A percentile compares a stretch with the other conserved stretches of the same genome.
Conservation (phyloP, 1,284 basidiomycete genomes). For the Jaminaea rosea region DNA sequence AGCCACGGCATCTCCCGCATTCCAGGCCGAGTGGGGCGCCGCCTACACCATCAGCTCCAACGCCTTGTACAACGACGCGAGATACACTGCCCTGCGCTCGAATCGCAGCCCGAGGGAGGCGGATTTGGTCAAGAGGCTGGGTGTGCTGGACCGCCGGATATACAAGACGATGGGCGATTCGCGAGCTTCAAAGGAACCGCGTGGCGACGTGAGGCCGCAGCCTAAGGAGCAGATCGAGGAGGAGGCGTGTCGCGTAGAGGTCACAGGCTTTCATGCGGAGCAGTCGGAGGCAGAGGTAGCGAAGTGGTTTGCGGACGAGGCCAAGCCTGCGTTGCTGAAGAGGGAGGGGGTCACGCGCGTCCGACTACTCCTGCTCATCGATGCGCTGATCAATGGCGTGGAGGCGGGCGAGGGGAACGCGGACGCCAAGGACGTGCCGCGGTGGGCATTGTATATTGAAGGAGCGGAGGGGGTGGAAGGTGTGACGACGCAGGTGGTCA, state of each 20-base stretch:
- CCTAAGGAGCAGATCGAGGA: conserved; percentile 7
- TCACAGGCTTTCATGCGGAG: not conserved
- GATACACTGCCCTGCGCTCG: conserved; percentile 42
- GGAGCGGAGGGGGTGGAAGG: conserved; percentile 18
- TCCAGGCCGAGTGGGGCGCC: conserved; percentile 37
- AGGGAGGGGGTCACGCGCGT: conserved; percentile 33
- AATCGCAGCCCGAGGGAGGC: conserved; percentile 46
- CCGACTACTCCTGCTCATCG: conserved; percentile 28
- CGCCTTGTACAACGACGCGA: conserved; percentile 36
- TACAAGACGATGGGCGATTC: conserved; percentile 35
- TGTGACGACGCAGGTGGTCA: conserved; percentile 9
- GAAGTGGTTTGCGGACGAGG: conserved; percentile 31
- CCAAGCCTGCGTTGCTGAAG: conserved; percentile 19
- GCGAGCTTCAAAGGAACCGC: not conserved
- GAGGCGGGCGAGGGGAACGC: conserved; percentile 7
- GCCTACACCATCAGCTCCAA: conserved; percentile 44
- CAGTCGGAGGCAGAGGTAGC: conserved; percentile 3
- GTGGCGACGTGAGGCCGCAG: conserved; percentile 9
- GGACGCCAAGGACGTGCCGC: conserved; percentile 13
- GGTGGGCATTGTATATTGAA: conserved; percentile 12
- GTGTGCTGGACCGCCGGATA: conserved; percentile 46
- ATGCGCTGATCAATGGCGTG: conserved; percentile 16
- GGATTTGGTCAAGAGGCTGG: conserved; percentile 42
- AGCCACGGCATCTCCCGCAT: no score
- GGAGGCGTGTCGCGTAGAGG: conserved; percentile 11